Evolutionary conservation across 208 protist species (phyloP).

Genomic region (Chromosphaera perkinsii): DNA sequence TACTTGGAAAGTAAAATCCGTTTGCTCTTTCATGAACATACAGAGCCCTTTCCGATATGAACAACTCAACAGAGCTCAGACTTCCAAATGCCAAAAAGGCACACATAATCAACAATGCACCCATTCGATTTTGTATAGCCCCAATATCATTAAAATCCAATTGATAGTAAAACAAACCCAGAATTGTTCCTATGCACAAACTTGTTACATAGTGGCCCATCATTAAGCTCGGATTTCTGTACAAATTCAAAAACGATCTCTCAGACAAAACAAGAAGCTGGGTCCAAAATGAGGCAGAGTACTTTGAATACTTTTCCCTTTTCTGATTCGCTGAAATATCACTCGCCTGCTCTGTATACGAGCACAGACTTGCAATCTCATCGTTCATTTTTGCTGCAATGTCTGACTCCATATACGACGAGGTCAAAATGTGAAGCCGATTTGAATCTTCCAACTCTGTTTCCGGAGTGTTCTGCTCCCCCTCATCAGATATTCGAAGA

Average conservation of each 20-base stretch:
- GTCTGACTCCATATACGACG: too few species aligned
- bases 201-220: too few species aligned
- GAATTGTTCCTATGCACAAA: not conserved
- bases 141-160: not conserved
- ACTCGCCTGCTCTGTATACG: too few species aligned
- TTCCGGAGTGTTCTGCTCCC: not conserved
- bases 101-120: slow-evolving; percentile 23
- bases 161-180: slow-evolving; percentile 13
- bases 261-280: too few species aligned
- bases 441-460: not conserved
- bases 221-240: too few species aligned
- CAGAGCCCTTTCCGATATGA: slow-evolving; percentile 18
- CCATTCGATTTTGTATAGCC: slow-evolving; percentile 18
- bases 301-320: too few species aligned
- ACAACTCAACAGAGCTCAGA: slow-evolving; percentile 28
- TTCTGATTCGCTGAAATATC: too few species aligned
- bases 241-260: too few species aligned
- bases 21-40: slow-evolving; percentile 13
- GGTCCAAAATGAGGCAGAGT: too few species aligned
- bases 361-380: too few species aligned
- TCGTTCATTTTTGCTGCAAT: too few species aligned
- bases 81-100: slow-evolving; percentile 31
- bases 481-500: too few species aligned
- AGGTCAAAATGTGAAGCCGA: not conserved
- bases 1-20: slow-evolving; percentile 7